A percentile compares a stretch with the other conserved stretches of the same genome.
These are phyloP conservation scores for Alternaria metachromatica DNA, from an alignment of 2,329 filamentous ascomycete species.

Conservation along the genomic window DNA sequence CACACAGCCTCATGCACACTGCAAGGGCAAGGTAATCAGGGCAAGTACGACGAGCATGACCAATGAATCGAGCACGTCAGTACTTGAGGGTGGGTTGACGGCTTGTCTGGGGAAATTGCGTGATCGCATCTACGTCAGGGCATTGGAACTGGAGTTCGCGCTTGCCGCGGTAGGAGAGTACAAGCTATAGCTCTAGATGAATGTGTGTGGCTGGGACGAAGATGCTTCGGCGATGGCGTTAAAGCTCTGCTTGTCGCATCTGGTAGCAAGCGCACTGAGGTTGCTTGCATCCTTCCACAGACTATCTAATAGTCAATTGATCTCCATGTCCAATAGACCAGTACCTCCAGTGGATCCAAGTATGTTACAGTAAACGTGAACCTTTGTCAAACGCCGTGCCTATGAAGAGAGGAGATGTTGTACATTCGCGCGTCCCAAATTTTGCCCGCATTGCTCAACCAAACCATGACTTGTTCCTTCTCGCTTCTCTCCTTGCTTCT, in stretches of 20 bases:
- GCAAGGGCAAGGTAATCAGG: constrained; percentile 19
- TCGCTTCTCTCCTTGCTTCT: constrained; percentile 31
- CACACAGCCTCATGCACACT: constrained; percentile 23
- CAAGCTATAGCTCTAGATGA: background rate
- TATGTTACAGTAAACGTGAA: background rate
- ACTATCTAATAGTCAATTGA: background rate
- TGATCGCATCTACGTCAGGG: constrained; percentile 14
- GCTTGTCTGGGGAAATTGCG: constrained; percentile 14
- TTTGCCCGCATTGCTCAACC: constrained; percentile 4
- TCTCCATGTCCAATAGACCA: background rate
- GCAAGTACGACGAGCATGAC: constrained; percentile 7
- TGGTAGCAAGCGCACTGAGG: background rate
- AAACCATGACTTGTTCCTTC: constrained; percentile 30
- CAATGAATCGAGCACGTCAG: constrained; percentile 17
- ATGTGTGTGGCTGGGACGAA: background rate
- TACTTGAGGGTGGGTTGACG: background rate
- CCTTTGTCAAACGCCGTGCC: constrained; percentile 17
- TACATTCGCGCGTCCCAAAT: constrained; percentile 3
- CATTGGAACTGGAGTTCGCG: background rate
- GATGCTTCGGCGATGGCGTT: background rate
- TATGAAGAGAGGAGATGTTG: constrained; percentile 19
- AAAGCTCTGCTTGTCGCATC: background rate
- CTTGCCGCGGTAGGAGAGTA: background rate
- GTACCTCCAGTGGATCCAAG: background rate
- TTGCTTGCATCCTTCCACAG: background rate